Base-by-base conservation (phyloP, 192 early-diverging fungal genomes). In the Spizellomyces sp. region DNA sequence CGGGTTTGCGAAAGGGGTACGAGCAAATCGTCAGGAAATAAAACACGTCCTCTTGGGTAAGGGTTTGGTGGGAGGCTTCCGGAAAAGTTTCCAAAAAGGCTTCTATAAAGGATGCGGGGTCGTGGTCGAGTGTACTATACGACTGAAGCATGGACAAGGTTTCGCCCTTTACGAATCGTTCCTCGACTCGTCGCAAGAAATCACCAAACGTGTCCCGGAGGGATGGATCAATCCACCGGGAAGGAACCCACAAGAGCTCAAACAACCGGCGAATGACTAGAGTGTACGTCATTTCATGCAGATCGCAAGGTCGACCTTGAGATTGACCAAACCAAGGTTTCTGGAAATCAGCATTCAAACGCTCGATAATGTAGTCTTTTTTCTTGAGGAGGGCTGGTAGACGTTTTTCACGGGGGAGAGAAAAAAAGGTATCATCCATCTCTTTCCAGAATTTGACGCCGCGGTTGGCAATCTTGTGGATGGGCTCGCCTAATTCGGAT, bases 221-320 rank as follows among this genome's bases (percentile, higher is more conserved):
- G 6, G 93, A 80, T 19, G 79, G 27, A 67, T 94, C 89, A 54
- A 94, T 90, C 96, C 96, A 98, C 42, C 90, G 84, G 47, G 74
- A 57, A 56, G 80, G 70, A 60, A 92, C 79, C 73, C 91, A 96
- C 80, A 95, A 73, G 17, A 94, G 86, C 78, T 92, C 91, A 15
- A 95, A 81, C 80, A 96, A 67, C 52, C 96, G 93, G 69, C 83
- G 75, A 44, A 90, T 80, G 41, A 96, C 94, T 73, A 96, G 93
- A 61, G 86, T 80, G 74, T 98, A 98, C 8, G 96, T 96, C 95
- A 98, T 96, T 48, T 95, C 92, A 68, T 91, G 87, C 65, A 98
- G 79, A 69, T 95, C 94, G 44, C 85, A 90, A 52, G 89, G 80
- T 4, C 74, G 77, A 21, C 93, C 93, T 64, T 90, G 83, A 6